Conservation (phyloP, 169 alveolate species). For the Cryptosporidium sp. region DNA sequence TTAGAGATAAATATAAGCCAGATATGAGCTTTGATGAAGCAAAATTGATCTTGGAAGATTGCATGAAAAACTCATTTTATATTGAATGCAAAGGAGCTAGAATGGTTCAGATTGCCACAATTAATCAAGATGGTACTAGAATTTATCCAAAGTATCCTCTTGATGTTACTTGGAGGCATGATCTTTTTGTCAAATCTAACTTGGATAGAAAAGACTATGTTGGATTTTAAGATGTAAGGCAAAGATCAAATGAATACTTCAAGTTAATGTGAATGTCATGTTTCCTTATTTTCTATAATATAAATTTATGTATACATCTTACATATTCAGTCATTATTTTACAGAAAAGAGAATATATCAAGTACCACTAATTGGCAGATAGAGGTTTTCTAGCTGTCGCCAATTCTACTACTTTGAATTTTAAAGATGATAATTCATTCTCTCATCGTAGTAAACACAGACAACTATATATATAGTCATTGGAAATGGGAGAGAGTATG, state of each 20-base stretch:
- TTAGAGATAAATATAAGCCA: conserved; percentile 78
- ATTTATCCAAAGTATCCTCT: conserved; percentile 64
- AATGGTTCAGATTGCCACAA: conserved; percentile 65
- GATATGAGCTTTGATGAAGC: conserved; percentile 82
- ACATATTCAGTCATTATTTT: too few species aligned
- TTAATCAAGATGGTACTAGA: conserved; percentile 44
- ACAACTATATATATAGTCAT: too few species aligned
- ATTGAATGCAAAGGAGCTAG: conserved; percentile 68
- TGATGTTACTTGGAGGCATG: conserved; percentile 61
- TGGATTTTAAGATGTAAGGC: conserved; percentile 17
- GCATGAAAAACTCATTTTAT: conserved; percentile 75
- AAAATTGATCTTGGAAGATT: conserved; percentile 77
- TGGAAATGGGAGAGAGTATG: background rate
- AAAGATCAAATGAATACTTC: background rate
- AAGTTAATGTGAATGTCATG: too few species aligned
- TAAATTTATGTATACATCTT: too few species aligned
- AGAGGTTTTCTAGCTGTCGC: too few species aligned
- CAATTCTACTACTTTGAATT: too few species aligned
- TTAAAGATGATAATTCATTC: too few species aligned
- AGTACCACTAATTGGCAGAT: too few species aligned
- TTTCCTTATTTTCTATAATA: background rate
- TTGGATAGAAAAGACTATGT: conserved; percentile 55
- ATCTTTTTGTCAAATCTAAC: conserved; percentile 23
- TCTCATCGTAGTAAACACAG: too few species aligned
- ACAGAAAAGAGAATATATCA: too few species aligned